Conservation (phyloP, 805 yeast genomes). For the Wickerhamomyces hampshirensis region DNA sequence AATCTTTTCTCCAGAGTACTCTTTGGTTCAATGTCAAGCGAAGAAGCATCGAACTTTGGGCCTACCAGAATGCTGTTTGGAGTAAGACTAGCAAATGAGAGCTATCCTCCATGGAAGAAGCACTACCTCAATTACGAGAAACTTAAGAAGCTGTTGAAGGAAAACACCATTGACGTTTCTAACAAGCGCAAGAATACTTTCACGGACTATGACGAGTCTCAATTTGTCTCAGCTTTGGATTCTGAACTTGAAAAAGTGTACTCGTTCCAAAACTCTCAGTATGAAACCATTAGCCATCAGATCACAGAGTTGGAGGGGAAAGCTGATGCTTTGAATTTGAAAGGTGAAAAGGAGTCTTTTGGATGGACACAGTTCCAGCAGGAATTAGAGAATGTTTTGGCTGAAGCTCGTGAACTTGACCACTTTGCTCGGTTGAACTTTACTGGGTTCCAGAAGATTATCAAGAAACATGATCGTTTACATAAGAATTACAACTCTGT, state of each 20-base stretch:
- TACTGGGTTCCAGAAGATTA: constrained; percentile 92
- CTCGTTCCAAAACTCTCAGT: constrained; percentile 63
- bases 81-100: constrained; percentile 73
- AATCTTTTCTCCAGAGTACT: no score
- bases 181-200: constrained; percentile 36
- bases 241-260: constrained; percentile 72
- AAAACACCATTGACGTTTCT: constrained; percentile 42
- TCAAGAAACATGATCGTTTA: constrained; percentile 90
- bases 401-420: constrained; percentile 79
- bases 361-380: constrained; percentile 60
- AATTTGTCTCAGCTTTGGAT: constrained; percentile 63
- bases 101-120: constrained; percentile 83
- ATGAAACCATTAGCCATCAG: constrained; percentile 59
- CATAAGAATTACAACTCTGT: constrained; percentile 82
- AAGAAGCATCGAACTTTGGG: no score
- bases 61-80: constrained; percentile 87
- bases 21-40: no score
- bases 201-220: constrained; percentile 68
- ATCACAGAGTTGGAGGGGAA: constrained; percentile 60
- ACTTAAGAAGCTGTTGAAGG: constrained; percentile 65
- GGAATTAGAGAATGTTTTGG: constrained; percentile 67
- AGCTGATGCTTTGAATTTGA: constrained; percentile 38
- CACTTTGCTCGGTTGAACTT: constrained; percentile 87
- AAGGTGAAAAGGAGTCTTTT: constrained; percentile 31
- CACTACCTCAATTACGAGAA: constrained; percentile 63